phyloP scores from a whole-genome alignment of 129 eudicot genomes.

The Tagetes erecta region DNA sequence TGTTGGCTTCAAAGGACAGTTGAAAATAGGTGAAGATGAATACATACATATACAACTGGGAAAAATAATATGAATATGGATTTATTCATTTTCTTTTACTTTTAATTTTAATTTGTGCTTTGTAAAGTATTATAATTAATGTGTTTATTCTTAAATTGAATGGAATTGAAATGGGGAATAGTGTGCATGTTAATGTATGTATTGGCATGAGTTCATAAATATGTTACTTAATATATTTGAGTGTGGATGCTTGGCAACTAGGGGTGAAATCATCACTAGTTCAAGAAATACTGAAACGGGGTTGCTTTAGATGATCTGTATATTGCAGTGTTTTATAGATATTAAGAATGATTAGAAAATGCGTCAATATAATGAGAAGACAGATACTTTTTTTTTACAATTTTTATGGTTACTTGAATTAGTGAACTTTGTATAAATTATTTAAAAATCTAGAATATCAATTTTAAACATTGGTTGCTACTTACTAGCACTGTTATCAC shows the following conservation, averaged over 20 bases:
- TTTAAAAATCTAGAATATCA: too few relatives aligned
- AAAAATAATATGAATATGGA: conserved; percentile 26
- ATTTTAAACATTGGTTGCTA: too few relatives aligned
- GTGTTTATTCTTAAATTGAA: conserved; percentile 19
- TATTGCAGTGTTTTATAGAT: too few relatives aligned
- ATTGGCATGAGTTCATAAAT: conserved; percentile 21
- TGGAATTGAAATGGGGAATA: conserved; percentile 7
- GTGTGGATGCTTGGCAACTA: not conserved
- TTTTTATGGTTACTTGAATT: too few relatives aligned
- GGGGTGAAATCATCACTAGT: too few relatives aligned
- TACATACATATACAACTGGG: conserved; percentile 20
- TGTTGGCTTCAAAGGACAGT: conserved; percentile 20
- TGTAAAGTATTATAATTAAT: conserved; percentile 31
- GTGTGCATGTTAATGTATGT: conserved; percentile 7
- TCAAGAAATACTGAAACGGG: too few relatives aligned
- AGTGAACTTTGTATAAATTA: too few relatives aligned
- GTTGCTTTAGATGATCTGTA: too few relatives aligned
- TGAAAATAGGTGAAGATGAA: conserved; percentile 24
- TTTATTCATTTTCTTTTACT: conserved; percentile 28
- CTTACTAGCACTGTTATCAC: too few relatives aligned
- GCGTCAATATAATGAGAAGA: too few relatives aligned
- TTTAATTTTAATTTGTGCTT: conserved; percentile 6
- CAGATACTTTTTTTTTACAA: too few relatives aligned
- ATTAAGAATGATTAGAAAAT: too few relatives aligned
- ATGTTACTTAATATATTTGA: not conserved